A percentile compares a stretch with the other conserved stretches of the same genome.
These are phyloP conservation scores for Artemisia tridentata DNA, from an alignment of 129 eudicot genomes.

Conservation along the genomic window DNA sequence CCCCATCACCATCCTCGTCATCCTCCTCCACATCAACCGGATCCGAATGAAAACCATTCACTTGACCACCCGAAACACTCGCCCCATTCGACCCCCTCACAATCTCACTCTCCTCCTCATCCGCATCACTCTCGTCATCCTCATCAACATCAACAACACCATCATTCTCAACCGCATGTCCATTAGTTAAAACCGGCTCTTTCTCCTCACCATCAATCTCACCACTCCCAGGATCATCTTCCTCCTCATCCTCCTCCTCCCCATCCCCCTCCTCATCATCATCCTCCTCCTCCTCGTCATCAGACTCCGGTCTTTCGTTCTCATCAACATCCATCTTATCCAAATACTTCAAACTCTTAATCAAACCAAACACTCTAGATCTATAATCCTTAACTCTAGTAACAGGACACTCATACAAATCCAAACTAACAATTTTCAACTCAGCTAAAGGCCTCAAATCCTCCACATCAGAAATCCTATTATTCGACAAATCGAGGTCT, in stretches of 20 bases:
- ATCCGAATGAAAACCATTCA: slow-evolving; percentile 72
- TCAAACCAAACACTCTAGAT: slow-evolving; percentile 89
- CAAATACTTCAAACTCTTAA: slow-evolving; percentile 75
- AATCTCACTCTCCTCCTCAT: slow-evolving; percentile 88
- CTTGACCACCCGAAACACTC: slow-evolving; percentile 25
- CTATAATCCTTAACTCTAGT: slow-evolving; percentile 93
- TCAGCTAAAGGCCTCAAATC: slow-evolving; percentile 87
- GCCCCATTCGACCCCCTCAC: slow-evolving; percentile 50
- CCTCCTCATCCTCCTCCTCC: slow-evolving; percentile 56
- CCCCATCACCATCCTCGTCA: slow-evolving; percentile 49
- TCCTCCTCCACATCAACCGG: slow-evolving; percentile 47
- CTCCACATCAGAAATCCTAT: slow-evolving; percentile 67
- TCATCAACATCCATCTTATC: slow-evolving; percentile 95
- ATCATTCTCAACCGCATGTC: slow-evolving; percentile 51
- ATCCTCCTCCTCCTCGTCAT: slow-evolving; percentile 82
- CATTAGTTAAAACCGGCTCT: slow-evolving; percentile 44
- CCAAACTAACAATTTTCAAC: slow-evolving; percentile 72
- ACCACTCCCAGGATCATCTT: slow-evolving; percentile 96
- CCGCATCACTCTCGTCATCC: slow-evolving; percentile 96
- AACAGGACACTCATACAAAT: slow-evolving; percentile 96
- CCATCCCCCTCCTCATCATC: slow-evolving; percentile 60
- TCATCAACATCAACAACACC: slow-evolving; percentile 92
- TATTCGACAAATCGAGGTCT: slow-evolving; percentile 92
- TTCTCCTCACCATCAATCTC: slow-evolving; percentile 83
- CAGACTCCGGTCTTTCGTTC: slow-evolving; percentile 87